Evolutionary conservation across 768 basidiomycete species (phyloP), one percentile per base, ranked within the genome.

Genomic region (Leccinum uliginosum): DNA sequence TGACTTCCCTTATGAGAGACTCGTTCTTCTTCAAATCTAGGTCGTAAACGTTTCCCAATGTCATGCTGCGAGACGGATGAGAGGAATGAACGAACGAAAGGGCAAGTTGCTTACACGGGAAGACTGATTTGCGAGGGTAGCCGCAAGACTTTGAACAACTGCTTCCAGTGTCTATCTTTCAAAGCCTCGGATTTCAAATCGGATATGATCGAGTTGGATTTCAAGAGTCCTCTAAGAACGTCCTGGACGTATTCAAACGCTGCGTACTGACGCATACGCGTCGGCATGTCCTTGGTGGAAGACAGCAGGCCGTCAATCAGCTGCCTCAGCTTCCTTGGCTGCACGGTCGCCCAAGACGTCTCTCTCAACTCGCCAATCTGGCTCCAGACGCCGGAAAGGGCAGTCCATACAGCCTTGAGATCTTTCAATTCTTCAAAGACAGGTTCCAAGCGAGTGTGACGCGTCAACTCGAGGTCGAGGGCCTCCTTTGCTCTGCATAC

Each of bases 181-280:
- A 99, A 74, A 5, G 95, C 95, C 67, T 98, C 97, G 10, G 93
- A 96, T 75, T 97, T 98, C 66, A 99, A 77, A 73, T 99, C 97
- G 15, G 85, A 85, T n/a, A 99, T 80, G 61, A 97, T 76, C 1
- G 86, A 70, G 70, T 99, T 98, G 35, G 90, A 86, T 75, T 97
- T 98, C 62, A 98, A 80, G 49, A 94, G 78, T 12, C 86, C 83
- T 46, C 89, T 83, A 53, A 99, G 78, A 21, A 87, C 81, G 44
- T 99, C 96, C 67, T 98, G 95, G 2, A 98, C 93, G 70, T 91
- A 95, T 78, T 98, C 97, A 67, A 98, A 99, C 0, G 97, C 97
- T 9, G 94, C 92, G 71, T 99, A 99, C 69, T 99, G 97, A 53
- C 97, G 83, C 97, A 98, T 99, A 59, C 95, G 81, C 35, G 92